phyloP scores from a whole-genome alignment of 1,139 yeast genomes.

The Zygoascus sp. region DNA sequence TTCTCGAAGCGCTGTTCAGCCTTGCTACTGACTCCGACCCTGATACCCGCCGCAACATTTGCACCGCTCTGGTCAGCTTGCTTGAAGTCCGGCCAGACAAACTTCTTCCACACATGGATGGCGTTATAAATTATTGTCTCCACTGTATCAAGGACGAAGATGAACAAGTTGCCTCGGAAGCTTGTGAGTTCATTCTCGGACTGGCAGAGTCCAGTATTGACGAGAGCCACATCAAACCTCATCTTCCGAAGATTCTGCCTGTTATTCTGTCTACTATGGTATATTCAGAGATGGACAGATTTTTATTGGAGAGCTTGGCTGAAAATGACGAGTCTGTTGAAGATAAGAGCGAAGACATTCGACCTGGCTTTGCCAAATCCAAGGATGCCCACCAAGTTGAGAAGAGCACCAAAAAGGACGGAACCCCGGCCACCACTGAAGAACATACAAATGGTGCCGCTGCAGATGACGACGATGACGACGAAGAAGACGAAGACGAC shows the following conservation, averaged over 20 bases:
- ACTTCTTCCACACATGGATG: conserved; percentile 72
- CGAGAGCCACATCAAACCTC: conserved; percentile 39
- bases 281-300: conserved; percentile 76
- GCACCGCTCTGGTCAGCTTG: conserved; percentile 70
- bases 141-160: conserved; percentile 69
- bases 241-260: conserved; percentile 63
- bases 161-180: conserved; percentile 81
- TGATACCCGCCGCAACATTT: conserved; percentile 66
- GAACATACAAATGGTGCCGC: conserved; percentile 52
- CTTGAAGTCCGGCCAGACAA: conserved; percentile 79
- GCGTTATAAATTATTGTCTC: conserved; percentile 77
- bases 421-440: conserved; percentile 47
- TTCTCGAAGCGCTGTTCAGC: conserved; percentile 57
- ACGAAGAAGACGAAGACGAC: conserved; percentile 62
- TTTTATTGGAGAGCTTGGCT: conserved; percentile 52
- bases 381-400: conserved; percentile 55
- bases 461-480: conserved; percentile 47
- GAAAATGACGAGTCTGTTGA: conserved; percentile 73
- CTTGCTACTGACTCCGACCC: conserved; percentile 49
- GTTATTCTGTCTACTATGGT: conserved; percentile 78
- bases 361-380: conserved; percentile 67
- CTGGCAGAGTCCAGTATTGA: conserved; percentile 59
- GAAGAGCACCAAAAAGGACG: conserved; percentile 31
- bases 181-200: conserved; percentile 83
- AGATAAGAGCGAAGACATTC: conserved; percentile 83